Evolutionary conservation across 441 rosid genomes (phyloP), one percentile per base, ranked within the genome.

Genomic region (Pelargonium exstipulatum): DNA sequence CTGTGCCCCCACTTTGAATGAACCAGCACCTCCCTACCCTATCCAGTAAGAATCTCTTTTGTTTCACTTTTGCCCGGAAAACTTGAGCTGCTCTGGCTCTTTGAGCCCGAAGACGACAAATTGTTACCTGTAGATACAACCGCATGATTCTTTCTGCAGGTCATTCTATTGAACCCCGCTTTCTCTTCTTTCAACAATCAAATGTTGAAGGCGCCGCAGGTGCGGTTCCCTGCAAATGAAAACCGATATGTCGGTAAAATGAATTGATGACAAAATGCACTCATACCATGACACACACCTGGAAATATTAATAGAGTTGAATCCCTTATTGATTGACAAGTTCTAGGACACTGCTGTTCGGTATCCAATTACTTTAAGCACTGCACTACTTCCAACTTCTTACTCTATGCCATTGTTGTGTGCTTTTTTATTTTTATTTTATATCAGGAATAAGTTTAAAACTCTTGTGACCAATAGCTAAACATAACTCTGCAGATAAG

Each of bases 1-100:
- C 76, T 77, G 80, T 78, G 92, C 86, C 85, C 97, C 95, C 96
- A 76, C 89, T 93, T 93, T 85, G 97, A 90, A 77, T 89, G 98
- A 84, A 86, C 96, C 88, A 83, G 82, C 87, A 84, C 82, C 66
- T 42, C 22, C 68, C 80, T 69, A 14, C 35, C 83, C 78, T n/a
- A 18, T 69, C 70, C 65, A 29, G 70, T 61, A 71, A 16, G 0
- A 2, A 14, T 53, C 60, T 16, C 3, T 53, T 67, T 24, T 24
- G 29, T 24, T 24, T 24, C 29, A 24, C 29, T 72, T 77, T 71
- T 76, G 74, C 64, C 64, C 71, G 58, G 60, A 76, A 76, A 69
- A 69, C 74, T 71, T 53, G 68, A 64, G 61, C 40, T 75, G 80
- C 80, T 57, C 84, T 66, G 69, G 87, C 87, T 84, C 96, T 89